Conservation (phyloP, 1,139 yeast species). For the Saccharomycopsis hybrid region DNA sequence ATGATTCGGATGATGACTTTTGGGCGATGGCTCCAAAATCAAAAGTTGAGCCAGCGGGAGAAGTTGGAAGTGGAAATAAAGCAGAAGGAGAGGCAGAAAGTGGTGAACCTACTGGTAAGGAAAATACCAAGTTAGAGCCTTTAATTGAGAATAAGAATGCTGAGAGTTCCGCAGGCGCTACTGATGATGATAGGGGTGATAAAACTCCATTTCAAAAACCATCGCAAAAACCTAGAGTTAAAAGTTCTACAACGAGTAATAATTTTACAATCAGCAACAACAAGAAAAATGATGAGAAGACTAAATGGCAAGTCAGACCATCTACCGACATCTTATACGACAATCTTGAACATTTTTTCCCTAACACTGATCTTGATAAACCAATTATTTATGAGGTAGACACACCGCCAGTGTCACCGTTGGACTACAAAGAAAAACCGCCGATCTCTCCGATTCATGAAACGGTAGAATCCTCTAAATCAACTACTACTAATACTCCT, state of each 20-base stretch:
- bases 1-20: slow-evolving; percentile 35
- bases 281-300: slow-evolving; percentile 17
- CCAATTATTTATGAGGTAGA: slow-evolving; percentile 73
- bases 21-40: slow-evolving; percentile 49
- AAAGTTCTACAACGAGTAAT: too few species aligned
- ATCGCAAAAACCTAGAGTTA: too few species aligned
- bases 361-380: slow-evolving; percentile 85
- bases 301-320: slow-evolving; percentile 68
- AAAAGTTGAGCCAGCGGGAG: slow-evolving; percentile 8
- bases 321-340: slow-evolving; percentile 92
- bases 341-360: slow-evolving; percentile 87
- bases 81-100: slow-evolving; percentile 18
- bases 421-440: slow-evolving; percentile 19
- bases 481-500: too few species aligned
- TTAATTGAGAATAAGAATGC: background rate
- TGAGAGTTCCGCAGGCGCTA: too few species aligned
- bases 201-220: too few species aligned
- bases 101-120: slow-evolving; percentile 22
- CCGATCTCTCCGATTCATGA: slow-evolving; percentile 23
- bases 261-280: too few species aligned
- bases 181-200: too few species aligned
- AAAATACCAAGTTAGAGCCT: background rate
- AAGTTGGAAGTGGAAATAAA: too few species aligned
- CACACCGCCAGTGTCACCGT: slow-evolving; percentile 53
- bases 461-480: too few species aligned